phyloP scores from a whole-genome alignment of 176 grass and related monocot species.

The Aegilops umbellulata region DNA sequence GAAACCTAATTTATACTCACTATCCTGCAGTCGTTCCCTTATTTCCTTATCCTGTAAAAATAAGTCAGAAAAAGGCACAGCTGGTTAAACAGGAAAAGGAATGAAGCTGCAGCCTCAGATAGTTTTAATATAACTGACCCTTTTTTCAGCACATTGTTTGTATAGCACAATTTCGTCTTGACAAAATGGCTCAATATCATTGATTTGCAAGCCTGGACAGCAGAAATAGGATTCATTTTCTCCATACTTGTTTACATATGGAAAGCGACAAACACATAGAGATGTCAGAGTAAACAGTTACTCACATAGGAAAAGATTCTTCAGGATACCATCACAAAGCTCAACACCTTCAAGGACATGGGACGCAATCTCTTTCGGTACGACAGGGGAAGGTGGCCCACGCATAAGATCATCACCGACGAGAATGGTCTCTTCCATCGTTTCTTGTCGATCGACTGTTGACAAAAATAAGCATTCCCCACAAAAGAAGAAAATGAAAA shows the following conservation, averaged over 20 bases:
- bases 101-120: too few relatives aligned
- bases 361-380: slow-evolving; percentile 85
- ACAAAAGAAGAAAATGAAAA: neutral
- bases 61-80: neutral
- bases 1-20: slow-evolving; percentile 79
- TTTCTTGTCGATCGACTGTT: slow-evolving; percentile 81
- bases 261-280: slow-evolving; percentile 6
- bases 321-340: slow-evolving; percentile 85
- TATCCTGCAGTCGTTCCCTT: slow-evolving; percentile 68
- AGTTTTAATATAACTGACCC: slow-evolving; percentile 64
- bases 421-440: slow-evolving; percentile 93
- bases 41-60: slow-evolving; percentile 83
- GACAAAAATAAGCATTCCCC: neutral
- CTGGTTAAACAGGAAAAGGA: slow-evolving; percentile 12
- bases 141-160: slow-evolving; percentile 67
- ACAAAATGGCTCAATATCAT: slow-evolving; percentile 96
- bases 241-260: neutral
- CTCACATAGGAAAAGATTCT: slow-evolving; percentile 96
- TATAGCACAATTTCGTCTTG: slow-evolving; percentile 96
- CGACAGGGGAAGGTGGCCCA: slow-evolving; percentile 75
- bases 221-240: neutral
- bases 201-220: slow-evolving; percentile 80
- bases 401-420: slow-evolving; percentile 94
- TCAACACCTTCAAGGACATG: slow-evolving; percentile 96
- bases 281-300: slow-evolving; percentile 18